These are phyloP conservation scores for Colletotrichum lindemuthianum DNA, from an alignment of 2,329 filamentous ascomycete genomes.

Conservation along the genomic window DNA sequence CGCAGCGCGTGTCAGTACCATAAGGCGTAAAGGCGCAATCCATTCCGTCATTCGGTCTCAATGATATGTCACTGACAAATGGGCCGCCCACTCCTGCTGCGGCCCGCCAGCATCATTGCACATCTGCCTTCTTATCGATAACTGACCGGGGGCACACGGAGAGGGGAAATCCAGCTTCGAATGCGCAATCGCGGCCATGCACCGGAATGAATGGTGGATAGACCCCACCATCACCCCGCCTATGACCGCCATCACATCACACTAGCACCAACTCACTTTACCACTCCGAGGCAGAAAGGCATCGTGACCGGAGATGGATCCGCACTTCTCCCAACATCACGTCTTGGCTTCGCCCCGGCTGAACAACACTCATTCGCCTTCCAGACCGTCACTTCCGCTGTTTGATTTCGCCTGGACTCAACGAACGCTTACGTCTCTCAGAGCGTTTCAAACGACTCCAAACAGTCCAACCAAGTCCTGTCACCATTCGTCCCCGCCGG, in stretches of 20 bases:
- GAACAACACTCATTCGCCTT: no score
- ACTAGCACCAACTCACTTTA: slow-evolving; percentile 11
- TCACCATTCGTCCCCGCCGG: slow-evolving; percentile 12
- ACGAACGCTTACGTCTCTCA: neutral
- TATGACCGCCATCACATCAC: slow-evolving; percentile 5
- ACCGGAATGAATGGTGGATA: slow-evolving; percentile 13
- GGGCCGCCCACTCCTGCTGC: slow-evolving; percentile 21
- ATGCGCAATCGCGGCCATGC: slow-evolving; percentile 6
- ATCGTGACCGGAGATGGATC: slow-evolving; percentile 26
- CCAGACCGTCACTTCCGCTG: no score
- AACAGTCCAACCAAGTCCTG: neutral
- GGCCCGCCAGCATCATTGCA: slow-evolving; percentile 17
- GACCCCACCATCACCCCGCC: slow-evolving; percentile 26
- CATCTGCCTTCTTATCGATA: slow-evolving; percentile 31
- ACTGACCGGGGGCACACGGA: slow-evolving; percentile 3
- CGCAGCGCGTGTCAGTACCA: no score
- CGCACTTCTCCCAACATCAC: slow-evolving; percentile 29
- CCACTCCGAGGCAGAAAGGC: slow-evolving; percentile 14
- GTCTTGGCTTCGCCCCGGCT: slow-evolving; percentile 4
- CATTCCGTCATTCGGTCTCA: slow-evolving; percentile 1
- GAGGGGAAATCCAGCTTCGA: slow-evolving; percentile 28
- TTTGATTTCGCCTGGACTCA: neutral
- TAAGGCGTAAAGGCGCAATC: neutral
- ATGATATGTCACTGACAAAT: slow-evolving; percentile 33
- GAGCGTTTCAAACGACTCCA: neutral